Conservation (phyloP, 176 grass and related monocot genomes). For the Bothriochloa decipiens region DNA sequence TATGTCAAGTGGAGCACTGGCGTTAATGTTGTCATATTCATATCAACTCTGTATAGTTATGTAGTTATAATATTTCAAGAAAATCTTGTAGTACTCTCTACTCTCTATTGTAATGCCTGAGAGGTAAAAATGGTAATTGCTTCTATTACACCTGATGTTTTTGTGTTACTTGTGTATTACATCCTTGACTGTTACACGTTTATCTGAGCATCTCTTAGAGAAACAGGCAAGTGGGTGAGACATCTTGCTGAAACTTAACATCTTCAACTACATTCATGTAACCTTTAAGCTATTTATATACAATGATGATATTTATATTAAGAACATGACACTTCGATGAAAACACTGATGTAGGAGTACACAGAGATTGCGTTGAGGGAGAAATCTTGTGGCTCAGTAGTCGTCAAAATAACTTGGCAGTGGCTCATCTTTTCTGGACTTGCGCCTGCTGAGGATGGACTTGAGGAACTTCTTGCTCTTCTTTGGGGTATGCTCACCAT, state of each 20-base stretch:
- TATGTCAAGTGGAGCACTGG: background rate
- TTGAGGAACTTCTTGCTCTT: slow-evolving; percentile 89
- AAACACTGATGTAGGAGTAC: slow-evolving; percentile 4
- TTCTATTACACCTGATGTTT: slow-evolving; percentile 26
- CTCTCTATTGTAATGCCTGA: background rate
- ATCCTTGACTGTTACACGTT: background rate
- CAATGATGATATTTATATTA: slow-evolving; percentile 25
- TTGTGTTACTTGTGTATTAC: background rate
- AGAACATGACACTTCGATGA: background rate
- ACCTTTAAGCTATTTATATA: slow-evolving; percentile 29
- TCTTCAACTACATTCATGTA: slow-evolving; percentile 15
- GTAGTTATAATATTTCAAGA: slow-evolving; percentile 23
- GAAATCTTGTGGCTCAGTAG: slow-evolving; percentile 48
- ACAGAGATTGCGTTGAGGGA: background rate
- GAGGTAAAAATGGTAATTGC: background rate
- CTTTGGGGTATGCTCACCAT: slow-evolving; percentile 64
- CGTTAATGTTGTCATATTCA: background rate
- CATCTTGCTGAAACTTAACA: slow-evolving; percentile 1
- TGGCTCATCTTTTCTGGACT: slow-evolving; percentile 86
- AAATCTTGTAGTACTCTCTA: slow-evolving; percentile 1
- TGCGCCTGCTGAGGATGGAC: slow-evolving; percentile 83
- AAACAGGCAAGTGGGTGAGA: background rate
- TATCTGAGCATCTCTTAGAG: background rate
- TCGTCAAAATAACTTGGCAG: slow-evolving; percentile 69
- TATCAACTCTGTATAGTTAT: slow-evolving; percentile 28